Base-by-base conservation (phyloP, 2,329 filamentous ascomycete genomes). In the Fusarium kyushuense region DNA sequence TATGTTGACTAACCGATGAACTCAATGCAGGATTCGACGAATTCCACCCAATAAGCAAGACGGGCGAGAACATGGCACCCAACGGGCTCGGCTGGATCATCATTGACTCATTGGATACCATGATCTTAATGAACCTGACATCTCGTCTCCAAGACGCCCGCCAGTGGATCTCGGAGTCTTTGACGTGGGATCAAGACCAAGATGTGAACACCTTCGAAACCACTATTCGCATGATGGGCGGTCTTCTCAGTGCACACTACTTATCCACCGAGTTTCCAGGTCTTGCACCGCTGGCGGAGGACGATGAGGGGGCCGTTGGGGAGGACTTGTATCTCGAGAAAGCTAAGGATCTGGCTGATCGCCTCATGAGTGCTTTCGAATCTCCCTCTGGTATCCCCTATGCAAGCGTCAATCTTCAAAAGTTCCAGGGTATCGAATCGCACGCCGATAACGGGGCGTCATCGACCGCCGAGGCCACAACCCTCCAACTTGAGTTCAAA, bases 181-280 rank as follows among this genome's bases (percentile, higher is more conserved):
- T 98, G 66, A 90, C 89, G 13, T 98, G 96, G 81, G 90, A 97
- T 63, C 93, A 97, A 78, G 86, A 97, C 74, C 94, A 97, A 77
- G 93, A 97, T 77, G 95, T 99, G 57, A 98, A 94, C 78, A 97
- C 94, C 1, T 99, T 98, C 73, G 96, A 99, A 82, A 98, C 95
- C 10, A 98, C 95, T 0, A 98, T 98, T 73, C 92, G 96, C 53
- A 98, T 98, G 94, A 84, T 99, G 49, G 96, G 96, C 17, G 96
- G 96, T 13, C 84, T 99, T 41, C 84, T 99, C 33, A 94, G 94
- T 3, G 96, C 96, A 12, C 94, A 99, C 78, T 98, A 98, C 79
- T 85, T 99, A n/a, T 95, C 94, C 23, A 96, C 88, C 25, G 86
- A 88, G 55, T 95, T 90, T 71, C 93, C 94, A 0, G 80, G 91